Conservation (phyloP, 1,284 basidiomycete genomes). For the Thelephora terrestris region DNA sequence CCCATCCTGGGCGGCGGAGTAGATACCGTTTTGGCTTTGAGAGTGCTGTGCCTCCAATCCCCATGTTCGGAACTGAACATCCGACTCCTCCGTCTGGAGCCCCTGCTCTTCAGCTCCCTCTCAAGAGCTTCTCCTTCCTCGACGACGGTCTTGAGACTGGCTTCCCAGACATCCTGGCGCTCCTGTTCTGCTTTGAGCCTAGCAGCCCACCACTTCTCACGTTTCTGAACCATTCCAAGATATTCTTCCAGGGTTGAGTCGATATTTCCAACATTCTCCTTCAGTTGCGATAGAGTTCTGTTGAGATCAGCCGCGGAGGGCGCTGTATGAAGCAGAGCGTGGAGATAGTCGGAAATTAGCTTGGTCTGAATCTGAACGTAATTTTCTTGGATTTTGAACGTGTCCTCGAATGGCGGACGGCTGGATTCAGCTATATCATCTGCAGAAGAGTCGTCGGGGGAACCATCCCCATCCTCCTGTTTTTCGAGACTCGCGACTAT, state of each 20-base stretch:
- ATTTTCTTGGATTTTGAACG: conserved; percentile 70
- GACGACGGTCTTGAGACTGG: conserved; percentile 81
- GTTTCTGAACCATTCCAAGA: conserved; percentile 60
- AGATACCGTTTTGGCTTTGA: neutral
- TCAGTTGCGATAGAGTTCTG: conserved; percentile 36
- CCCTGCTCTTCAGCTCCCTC: conserved; percentile 55
- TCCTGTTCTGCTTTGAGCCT: conserved; percentile 61
- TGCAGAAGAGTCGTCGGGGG: conserved; percentile 30
- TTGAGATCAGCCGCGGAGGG: conserved; percentile 37
- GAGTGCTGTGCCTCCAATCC: neutral
- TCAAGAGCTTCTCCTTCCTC: conserved; percentile 84
- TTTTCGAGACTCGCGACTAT: neutral
- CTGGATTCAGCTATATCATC: conserved; percentile 29
- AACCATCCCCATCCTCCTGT: conserved; percentile 7
- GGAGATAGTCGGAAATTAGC: conserved; percentile 18
- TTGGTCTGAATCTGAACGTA: conserved; percentile 12
- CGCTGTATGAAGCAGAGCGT: conserved; percentile 25
- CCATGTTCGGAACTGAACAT: conserved; percentile 28
- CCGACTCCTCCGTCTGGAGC: conserved; percentile 45
- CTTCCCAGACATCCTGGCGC: conserved; percentile 82
- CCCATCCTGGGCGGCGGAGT: conserved; percentile 2
- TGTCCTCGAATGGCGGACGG: conserved; percentile 54
- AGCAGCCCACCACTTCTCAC: conserved; percentile 75
- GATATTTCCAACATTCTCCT: conserved; percentile 51
- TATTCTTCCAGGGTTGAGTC: conserved; percentile 61